Evolutionary conservation across 345 rosid species (phyloP).

Genomic region (Arabidopsis suecica): DNA sequence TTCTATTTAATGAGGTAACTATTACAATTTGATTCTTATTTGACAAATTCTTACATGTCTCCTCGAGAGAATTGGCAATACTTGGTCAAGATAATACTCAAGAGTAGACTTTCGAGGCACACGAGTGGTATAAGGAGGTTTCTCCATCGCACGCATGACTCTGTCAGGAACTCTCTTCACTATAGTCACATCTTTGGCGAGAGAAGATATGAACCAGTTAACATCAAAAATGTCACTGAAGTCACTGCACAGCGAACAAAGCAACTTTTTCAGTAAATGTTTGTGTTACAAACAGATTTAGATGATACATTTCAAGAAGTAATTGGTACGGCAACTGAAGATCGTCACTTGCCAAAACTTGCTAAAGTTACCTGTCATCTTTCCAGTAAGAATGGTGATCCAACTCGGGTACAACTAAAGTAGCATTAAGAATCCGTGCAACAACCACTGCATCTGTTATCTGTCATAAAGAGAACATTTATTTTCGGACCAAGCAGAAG

Average conservation of each 20-base stretch:
- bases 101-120: slow-evolving; percentile 96
- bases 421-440: slow-evolving; percentile 93
- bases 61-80: slow-evolving; percentile 79
- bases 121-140: slow-evolving; percentile 96
- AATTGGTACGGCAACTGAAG: not conserved
- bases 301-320: not conserved
- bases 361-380: slow-evolving; percentile 74
- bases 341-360: slow-evolving; percentile 11
- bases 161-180: slow-evolving; percentile 95
- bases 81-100: slow-evolving; percentile 96
- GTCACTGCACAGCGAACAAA: slow-evolving; percentile 68
- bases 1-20: not conserved
- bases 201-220: slow-evolving; percentile 90
- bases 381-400: slow-evolving; percentile 98
- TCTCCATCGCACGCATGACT: slow-evolving; percentile 92
- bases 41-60: slow-evolving; percentile 65
- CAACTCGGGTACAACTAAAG: slow-evolving; percentile 92
- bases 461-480: slow-evolving; percentile 50
- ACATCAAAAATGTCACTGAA: slow-evolving; percentile 87
- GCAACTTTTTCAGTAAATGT: slow-evolving; percentile 8
- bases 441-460: slow-evolving; percentile 98
- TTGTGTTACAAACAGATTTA: slow-evolving; percentile 6
- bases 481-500: slow-evolving; percentile 4
- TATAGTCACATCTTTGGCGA: slow-evolving; percentile 86
- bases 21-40: slow-evolving; percentile 22